Conservation (phyloP, 371 early-diverging fungal genomes). For the Mortierella sp. region DNA sequence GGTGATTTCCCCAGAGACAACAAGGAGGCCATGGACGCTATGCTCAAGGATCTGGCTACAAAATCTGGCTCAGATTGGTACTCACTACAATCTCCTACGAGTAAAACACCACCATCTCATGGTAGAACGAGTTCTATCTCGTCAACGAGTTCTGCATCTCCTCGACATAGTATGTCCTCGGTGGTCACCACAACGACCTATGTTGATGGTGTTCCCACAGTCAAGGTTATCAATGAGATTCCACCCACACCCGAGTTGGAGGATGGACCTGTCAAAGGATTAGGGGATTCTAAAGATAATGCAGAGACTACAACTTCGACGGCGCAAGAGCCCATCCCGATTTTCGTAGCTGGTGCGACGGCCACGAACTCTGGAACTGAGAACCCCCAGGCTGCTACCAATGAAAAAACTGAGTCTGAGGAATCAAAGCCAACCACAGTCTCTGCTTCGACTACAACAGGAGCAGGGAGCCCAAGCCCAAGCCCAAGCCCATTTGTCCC, state of each 20-base stretch:
- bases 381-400: background rate
- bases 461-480: background rate
- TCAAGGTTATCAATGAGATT: slow-evolving; percentile 49
- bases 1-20: slow-evolving; percentile 53
- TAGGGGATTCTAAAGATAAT: background rate
- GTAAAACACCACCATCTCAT: slow-evolving; percentile 8
- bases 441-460: background rate
- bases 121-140: slow-evolving; percentile 17
- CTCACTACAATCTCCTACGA: slow-evolving; percentile 29
- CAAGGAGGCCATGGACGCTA: slow-evolving; percentile 47
- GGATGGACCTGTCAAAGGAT: slow-evolving; percentile 16
- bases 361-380: background rate
- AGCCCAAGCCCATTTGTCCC: slow-evolving; percentile 42
- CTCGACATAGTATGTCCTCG: slow-evolving; percentile 42
- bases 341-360: slow-evolving; percentile 9
- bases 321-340: slow-evolving; percentile 18
- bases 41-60: slow-evolving; percentile 41
- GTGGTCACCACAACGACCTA: slow-evolving; percentile 39
- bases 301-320: background rate
- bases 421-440: background rate
- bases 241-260: slow-evolving; percentile 51
- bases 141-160: slow-evolving; percentile 16
- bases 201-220: slow-evolving; percentile 43
- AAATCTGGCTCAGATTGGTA: slow-evolving; percentile 56
- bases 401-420: background rate